These are phyloP conservation scores for Cairneyella variabilis DNA, from an alignment of 495 filamentous ascomycete species.

Conservation along the genomic window DNA sequence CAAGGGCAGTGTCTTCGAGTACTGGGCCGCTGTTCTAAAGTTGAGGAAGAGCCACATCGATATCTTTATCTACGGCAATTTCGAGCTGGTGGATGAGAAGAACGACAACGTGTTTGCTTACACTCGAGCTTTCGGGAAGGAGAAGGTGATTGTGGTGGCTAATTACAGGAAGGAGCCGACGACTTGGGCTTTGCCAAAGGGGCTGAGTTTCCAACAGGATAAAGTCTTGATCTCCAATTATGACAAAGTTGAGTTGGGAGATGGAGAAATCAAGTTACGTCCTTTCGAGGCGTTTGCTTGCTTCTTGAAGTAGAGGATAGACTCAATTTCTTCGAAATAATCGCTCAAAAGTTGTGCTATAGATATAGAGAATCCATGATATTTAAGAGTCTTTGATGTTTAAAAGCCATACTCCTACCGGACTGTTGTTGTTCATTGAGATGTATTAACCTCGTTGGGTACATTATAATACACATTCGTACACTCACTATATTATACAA, in stretches of 20 bases:
- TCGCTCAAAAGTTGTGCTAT: too few species aligned
- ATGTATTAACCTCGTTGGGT: too few species aligned
- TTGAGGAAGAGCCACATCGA: slow-evolving; percentile 39
- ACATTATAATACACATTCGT: neutral
- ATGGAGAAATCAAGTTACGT: slow-evolving; percentile 6
- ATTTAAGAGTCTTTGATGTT: too few species aligned
- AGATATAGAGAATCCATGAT: too few species aligned
- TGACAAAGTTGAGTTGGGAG: neutral
- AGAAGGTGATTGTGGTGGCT: slow-evolving; percentile 15
- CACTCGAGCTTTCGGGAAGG: slow-evolving; percentile 1
- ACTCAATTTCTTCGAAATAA: too few species aligned
- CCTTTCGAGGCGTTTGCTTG: slow-evolving; percentile 19
- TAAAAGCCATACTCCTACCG: too few species aligned
- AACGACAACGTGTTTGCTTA: slow-evolving; percentile 37
- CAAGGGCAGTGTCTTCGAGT: slow-evolving; percentile 36
- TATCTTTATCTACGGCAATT: slow-evolving; percentile 43
- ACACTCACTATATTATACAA: neutral
- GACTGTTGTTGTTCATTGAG: too few species aligned
- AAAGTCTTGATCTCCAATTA: slow-evolving; percentile 9
- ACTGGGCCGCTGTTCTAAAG: slow-evolving; percentile 41
- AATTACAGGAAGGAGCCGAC: slow-evolving; percentile 12
- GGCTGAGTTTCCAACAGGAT: slow-evolving; percentile 3
- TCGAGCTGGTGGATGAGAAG: slow-evolving; percentile 35
- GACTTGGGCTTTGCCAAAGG: slow-evolving; percentile 9
- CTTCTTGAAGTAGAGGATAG: slow-evolving; percentile 8